These are phyloP conservation scores for Aspergillus melleus DNA, from an alignment of 2,329 filamentous ascomycete genomes.

Conservation along the genomic window DNA sequence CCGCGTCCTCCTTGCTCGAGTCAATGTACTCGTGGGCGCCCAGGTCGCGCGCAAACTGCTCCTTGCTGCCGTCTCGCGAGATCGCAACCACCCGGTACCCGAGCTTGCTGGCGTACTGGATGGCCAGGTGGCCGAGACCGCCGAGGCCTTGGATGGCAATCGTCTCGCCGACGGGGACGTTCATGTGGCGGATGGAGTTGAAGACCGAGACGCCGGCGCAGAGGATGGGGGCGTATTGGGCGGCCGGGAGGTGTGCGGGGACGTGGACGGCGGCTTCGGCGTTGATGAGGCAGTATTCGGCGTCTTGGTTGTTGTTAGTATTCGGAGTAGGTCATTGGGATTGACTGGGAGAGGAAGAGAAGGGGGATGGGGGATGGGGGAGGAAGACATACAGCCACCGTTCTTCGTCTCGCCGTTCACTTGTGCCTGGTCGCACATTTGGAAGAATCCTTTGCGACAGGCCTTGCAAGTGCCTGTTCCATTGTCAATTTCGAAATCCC, in stretches of 20 bases:
- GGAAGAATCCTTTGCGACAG: constrained; percentile 64
- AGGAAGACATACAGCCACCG: constrained; percentile 59
- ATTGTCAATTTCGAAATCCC: not conserved
- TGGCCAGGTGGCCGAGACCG: constrained; percentile 53
- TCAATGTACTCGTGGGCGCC: constrained; percentile 58
- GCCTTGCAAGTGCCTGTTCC: constrained; percentile 57
- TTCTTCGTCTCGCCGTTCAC: constrained; percentile 67
- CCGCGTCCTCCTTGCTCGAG: constrained; percentile 34
- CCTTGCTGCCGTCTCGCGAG: constrained; percentile 52
- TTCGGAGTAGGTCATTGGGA: not conserved
- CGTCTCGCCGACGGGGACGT: constrained; percentile 45
- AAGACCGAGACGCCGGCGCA: constrained; percentile 56
- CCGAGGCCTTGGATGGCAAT: constrained; percentile 57
- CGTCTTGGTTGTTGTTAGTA: constrained; percentile 24
- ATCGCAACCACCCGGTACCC: constrained; percentile 55
- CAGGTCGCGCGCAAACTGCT: constrained; percentile 54
- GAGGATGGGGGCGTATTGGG: constrained; percentile 48
- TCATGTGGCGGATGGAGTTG: constrained; percentile 49
- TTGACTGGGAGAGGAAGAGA: not conserved
- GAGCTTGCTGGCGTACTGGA: constrained; percentile 55
- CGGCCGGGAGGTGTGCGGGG: constrained; percentile 49
- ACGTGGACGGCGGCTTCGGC: constrained; percentile 47
- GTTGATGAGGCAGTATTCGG: constrained; percentile 40
- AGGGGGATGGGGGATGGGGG: not conserved
- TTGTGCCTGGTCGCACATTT: constrained; percentile 64